Percentiles rank a stretch among this genome's conserved stretches.
These are phyloP conservation scores for Delphinella strobiligena DNA, from an alignment of 2,329 filamentous ascomycete genomes.

Conservation along the genomic window DNA sequence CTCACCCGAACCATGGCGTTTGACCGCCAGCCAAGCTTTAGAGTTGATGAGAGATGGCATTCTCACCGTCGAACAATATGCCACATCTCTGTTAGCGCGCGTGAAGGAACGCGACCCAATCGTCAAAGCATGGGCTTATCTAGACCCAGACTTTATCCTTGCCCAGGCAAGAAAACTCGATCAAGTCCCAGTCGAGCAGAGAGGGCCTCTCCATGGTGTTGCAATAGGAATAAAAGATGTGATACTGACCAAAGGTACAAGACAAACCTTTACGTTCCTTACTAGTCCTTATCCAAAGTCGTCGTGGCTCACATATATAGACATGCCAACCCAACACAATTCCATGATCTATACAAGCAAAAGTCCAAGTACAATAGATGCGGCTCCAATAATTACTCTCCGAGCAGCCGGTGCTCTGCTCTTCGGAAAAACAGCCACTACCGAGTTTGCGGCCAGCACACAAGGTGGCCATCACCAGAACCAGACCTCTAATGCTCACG, in stretches of 20 bases:
- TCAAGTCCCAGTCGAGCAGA: constrained; percentile 31
- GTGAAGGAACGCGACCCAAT: constrained; percentile 33
- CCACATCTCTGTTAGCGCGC: constrained; percentile 33
- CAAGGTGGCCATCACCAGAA: constrained; percentile 31
- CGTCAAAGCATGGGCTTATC: constrained; percentile 41
- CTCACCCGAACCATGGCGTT: constrained; percentile 5
- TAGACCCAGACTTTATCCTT: constrained; percentile 36
- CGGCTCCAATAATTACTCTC: constrained; percentile 39
- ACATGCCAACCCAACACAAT: constrained; percentile 46
- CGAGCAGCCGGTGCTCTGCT: constrained; percentile 45
- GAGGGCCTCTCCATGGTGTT: constrained; percentile 46
- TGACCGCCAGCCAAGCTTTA: constrained; percentile 34
- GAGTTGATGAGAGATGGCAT: constrained; percentile 26
- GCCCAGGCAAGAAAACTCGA: constrained; percentile 40
- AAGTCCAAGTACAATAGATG: constrained; percentile 34
- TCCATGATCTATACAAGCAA: constrained; percentile 42
- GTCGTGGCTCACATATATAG: too few relatives aligned
- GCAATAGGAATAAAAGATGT: constrained; percentile 50
- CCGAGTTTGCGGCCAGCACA: constrained; percentile 50
- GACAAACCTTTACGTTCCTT: neutral
- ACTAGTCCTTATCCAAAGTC: neutral
- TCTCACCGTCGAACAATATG: constrained; percentile 39
- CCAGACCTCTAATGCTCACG: constrained; percentile 44
- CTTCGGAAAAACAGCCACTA: constrained; percentile 49
- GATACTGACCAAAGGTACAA: constrained; percentile 42